Evolutionary conservation across 1,284 basidiomycete genomes (phyloP).

Genomic region (Apiotrichum brassicae): DNA sequence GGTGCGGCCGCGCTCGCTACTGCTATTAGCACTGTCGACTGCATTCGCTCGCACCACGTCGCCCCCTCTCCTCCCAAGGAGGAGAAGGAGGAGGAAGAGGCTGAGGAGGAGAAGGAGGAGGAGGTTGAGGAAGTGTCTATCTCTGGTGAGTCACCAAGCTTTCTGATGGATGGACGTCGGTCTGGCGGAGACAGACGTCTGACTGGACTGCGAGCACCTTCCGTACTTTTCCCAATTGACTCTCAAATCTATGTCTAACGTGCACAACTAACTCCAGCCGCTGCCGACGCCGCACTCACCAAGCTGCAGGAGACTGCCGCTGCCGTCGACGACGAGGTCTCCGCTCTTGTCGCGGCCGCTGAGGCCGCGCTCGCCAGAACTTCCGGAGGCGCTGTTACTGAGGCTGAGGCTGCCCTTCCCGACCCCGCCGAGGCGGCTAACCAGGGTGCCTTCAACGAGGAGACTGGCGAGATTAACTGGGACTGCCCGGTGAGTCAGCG

Average conservation of each 20-base stretch:
- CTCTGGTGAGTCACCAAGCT: neutral
- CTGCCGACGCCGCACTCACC: neutral
- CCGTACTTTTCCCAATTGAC: no score
- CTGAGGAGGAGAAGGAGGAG: conserved; percentile 4
- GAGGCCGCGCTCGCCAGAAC: conserved; percentile 8
- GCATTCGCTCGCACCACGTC: conserved; percentile 3
- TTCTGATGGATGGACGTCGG: no score
- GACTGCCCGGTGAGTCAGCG: conserved; percentile 63
- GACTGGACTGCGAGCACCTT: no score
- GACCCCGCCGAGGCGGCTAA: conserved; percentile 10
- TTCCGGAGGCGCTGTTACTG: neutral
- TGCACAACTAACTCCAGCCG: no score
- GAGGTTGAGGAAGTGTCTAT: neutral
- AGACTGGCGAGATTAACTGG: conserved; percentile 97
- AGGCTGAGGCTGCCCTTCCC: neutral
- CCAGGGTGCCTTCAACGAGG: conserved; percentile 66
- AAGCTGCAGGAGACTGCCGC: neutral
- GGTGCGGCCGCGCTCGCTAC: conserved; percentile 4
- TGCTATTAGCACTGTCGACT: neutral
- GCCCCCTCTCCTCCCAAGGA: neutral
- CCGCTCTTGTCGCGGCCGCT: conserved; percentile 7
- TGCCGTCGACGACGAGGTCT: conserved; percentile 6
- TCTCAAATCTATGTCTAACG: no score
- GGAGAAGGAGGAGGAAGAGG: conserved; percentile 1
- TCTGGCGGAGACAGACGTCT: no score